Conservation (phyloP, 1,139 yeast genomes). For the Pichia sp. region DNA sequence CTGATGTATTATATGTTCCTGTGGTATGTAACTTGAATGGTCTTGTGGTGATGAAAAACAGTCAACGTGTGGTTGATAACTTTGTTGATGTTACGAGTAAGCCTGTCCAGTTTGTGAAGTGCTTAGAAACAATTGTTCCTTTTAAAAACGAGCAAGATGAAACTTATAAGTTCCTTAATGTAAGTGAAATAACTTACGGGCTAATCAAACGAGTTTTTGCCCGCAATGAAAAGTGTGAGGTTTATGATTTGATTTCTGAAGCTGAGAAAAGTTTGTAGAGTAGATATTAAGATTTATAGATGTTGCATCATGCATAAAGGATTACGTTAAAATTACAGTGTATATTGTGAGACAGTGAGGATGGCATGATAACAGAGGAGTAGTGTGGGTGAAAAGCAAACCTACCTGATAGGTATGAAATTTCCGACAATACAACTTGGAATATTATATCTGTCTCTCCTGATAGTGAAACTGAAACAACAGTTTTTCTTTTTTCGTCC, state of each 20-base stretch:
- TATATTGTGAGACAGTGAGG: neutral
- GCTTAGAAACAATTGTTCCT: constrained; percentile 24
- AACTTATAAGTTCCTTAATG: constrained; percentile 25
- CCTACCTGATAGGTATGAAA: constrained; percentile 67
- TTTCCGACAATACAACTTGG: constrained; percentile 97
- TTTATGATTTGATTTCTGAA: constrained; percentile 16
- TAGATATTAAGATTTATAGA: neutral
- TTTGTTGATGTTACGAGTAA: constrained; percentile 29
- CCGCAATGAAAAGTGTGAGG: constrained; percentile 15
- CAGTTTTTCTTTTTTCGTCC: constrained; percentile 81
- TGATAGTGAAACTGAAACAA: constrained; percentile 89
- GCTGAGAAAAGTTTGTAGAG: neutral
- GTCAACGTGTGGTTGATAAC: constrained; percentile 25
- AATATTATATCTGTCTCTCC: constrained; percentile 89
- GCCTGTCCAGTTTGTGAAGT: constrained; percentile 31
- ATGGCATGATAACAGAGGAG: neutral
- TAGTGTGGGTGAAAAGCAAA: neutral
- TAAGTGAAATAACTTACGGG: constrained; percentile 30
- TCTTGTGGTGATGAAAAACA: constrained; percentile 15
- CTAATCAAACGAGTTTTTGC: constrained; percentile 27
- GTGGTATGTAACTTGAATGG: constrained; percentile 30
- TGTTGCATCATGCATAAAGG: neutral
- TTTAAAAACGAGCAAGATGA: constrained; percentile 6
- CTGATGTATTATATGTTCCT: constrained; percentile 22
- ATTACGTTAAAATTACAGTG: neutral